These are phyloP conservation scores for Tolypocladium nubicola DNA, from an alignment of 2,329 filamentous ascomycete species.

Conservation along the genomic window DNA sequence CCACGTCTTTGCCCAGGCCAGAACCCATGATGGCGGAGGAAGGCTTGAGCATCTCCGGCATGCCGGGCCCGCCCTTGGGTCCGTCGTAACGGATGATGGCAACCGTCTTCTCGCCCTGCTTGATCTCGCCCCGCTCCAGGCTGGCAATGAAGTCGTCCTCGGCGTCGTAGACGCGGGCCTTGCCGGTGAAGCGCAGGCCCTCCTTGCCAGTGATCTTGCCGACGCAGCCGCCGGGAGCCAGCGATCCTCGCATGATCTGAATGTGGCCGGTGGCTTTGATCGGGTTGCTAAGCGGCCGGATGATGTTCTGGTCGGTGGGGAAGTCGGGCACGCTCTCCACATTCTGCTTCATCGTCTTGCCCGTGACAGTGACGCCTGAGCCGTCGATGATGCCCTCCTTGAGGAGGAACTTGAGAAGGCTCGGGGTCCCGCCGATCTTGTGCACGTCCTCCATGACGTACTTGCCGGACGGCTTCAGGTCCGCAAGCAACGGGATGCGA, in stretches of 20 bases:
- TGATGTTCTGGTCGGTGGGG: constrained; percentile 69
- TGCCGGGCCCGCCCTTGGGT: constrained; percentile 85
- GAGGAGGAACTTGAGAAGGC: constrained; percentile 78
- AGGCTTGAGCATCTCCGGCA: constrained; percentile 95
- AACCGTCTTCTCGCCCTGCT: constrained; percentile 78
- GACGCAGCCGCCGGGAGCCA: constrained; percentile 78
- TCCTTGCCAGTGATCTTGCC: constrained; percentile 95
- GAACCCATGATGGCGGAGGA: constrained; percentile 87
- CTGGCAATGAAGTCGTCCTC: constrained; percentile 72
- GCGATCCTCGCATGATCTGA: constrained; percentile 75
- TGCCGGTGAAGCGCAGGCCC: constrained; percentile 71
- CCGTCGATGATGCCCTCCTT: constrained; percentile 76
- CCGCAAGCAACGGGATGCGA: constrained; percentile 67
- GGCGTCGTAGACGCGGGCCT: constrained; percentile 73
- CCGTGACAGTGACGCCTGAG: constrained; percentile 72
- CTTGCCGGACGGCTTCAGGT: constrained; percentile 76
- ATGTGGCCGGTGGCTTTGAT: constrained; percentile 84
- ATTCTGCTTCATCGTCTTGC: constrained; percentile 82
- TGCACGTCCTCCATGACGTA: constrained; percentile 80
- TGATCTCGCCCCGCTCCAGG: constrained; percentile 66
- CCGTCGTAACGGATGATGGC: constrained; percentile 89
- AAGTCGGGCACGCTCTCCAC: constrained; percentile 65
- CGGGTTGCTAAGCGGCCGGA: constrained; percentile 68
- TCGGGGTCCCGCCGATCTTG: constrained; percentile 78
- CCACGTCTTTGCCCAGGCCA: constrained; percentile 65